A percentile compares a stretch with the other conserved stretches of the same genome.
Evolutionary conservation across 208 protist genomes (phyloP).

Genomic region (Trypanosoma conorhini): DNA sequence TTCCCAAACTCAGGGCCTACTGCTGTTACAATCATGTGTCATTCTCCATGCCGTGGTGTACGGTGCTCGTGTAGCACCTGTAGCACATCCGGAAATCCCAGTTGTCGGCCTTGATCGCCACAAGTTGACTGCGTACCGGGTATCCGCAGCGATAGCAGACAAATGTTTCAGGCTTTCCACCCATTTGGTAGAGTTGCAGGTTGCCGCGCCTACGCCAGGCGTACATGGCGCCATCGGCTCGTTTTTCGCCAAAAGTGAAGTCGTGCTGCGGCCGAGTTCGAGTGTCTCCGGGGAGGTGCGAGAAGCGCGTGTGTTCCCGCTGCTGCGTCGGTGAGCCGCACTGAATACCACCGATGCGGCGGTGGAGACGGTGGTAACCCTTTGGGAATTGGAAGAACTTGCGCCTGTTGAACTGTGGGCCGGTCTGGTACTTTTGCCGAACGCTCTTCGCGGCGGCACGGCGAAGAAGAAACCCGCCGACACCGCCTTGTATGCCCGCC

Average conservation of each 20-base stretch:
- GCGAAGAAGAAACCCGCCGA: slow-evolving; percentile 78
- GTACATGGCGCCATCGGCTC: slow-evolving; percentile 73
- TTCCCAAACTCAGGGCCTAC: neutral
- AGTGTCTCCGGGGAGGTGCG: slow-evolving; percentile 65
- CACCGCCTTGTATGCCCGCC: slow-evolving; percentile 69
- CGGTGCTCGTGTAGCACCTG: slow-evolving; percentile 65
- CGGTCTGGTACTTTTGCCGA: slow-evolving; percentile 73
- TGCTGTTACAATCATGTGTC: slow-evolving; percentile 39
- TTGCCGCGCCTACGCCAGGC: slow-evolving; percentile 63
- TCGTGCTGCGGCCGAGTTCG: slow-evolving; percentile 58
- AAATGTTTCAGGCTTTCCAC: slow-evolving; percentile 74
- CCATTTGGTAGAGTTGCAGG: slow-evolving; percentile 79
- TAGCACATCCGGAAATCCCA: slow-evolving; percentile 93
- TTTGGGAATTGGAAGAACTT: slow-evolving; percentile 71
- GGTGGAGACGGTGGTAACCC: slow-evolving; percentile 72
- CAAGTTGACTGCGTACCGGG: slow-evolving; percentile 67
- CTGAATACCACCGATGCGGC: slow-evolving; percentile 48
- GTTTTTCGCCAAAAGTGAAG: slow-evolving; percentile 58
- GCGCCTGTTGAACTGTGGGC: slow-evolving; percentile 77
- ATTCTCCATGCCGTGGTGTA: slow-evolving; percentile 64
- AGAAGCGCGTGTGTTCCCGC: slow-evolving; percentile 59
- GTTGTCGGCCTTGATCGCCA: slow-evolving; percentile 83
- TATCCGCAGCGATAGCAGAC: slow-evolving; percentile 87
- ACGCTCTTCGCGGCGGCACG: slow-evolving; percentile 64
- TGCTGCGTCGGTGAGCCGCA: slow-evolving; percentile 63